Base-by-base conservation (phyloP, 768 basidiomycete species). In the Russula brevipes region DNA sequence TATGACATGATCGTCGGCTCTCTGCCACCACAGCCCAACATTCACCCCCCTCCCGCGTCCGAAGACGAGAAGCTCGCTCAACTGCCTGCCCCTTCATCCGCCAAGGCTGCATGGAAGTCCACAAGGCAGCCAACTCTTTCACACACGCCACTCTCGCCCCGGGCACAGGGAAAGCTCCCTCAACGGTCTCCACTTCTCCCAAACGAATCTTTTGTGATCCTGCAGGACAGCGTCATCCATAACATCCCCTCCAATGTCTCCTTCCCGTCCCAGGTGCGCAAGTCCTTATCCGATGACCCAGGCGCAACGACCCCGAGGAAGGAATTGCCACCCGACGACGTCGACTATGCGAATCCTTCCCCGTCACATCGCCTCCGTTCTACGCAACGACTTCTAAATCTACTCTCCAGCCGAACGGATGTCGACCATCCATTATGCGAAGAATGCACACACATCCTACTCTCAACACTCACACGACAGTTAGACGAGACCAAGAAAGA, bases 351-450 rank as follows among this genome's bases (percentile, higher is more conserved):
- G 41, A 84, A 83, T 70, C 85, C 88, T 51, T 85, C 89, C 30
- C 86, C 91, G 39, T 88, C 89, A 45, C 85, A 88, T 73, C 88
- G 89, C 70, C 77, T 92, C 62, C 85, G 86, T 60, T 89, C 89
- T 41, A 86, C 88, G 52, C 80, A 82, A 64, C 84, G 85, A 19
- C 79, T 94, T 44, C 87, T 91, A 72, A 89, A 88, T 72, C 73
- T 91, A 36, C 79, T 93, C 49, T 89, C 90, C 12, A 82, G 86
- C 60, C 80, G 86, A 47, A 86, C 88, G 57, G 88, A 89, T 38
- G 83, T 95, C 49, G 92, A 94, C 72, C 94, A 98, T 72, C 97
- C 97, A 5, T 80, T 99, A 8, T 99, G 97, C 73, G 85, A 89
- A 0, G 96, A 98, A 70, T 99, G 97, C 74, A 92, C 94, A 3